Percentiles rank a stretch among this genome's conserved stretches.
Conservation (phyloP, 495 filamentous ascomycete species). For the Xylaria sp. region DNA sequence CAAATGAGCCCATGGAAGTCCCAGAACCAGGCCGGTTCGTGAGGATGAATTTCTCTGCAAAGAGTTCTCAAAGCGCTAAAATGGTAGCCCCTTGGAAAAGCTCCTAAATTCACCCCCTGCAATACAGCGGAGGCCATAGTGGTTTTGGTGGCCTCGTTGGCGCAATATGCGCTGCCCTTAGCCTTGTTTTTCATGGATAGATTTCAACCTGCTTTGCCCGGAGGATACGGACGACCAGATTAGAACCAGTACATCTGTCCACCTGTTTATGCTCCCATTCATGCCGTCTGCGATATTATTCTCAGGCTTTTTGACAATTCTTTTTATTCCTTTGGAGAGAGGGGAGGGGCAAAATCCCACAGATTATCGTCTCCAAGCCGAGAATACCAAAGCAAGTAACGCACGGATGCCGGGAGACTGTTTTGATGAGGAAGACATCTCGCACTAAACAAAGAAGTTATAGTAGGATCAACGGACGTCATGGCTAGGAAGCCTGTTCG, state of each 20-base stretch:
- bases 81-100: slow-evolving; percentile 1
- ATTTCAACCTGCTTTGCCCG: slow-evolving; percentile 18
- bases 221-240: slow-evolving; percentile 5
- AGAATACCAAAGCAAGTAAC: background rate
- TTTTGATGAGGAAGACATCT: background rate
- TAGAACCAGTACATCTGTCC: slow-evolving; percentile 22
- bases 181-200: slow-evolving; percentile 16
- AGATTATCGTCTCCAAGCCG: slow-evolving; percentile 8
- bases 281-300: background rate
- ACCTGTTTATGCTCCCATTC: background rate
- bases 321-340: slow-evolving; percentile 8
- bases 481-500: slow-evolving; percentile 14
- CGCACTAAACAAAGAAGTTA: slow-evolving; percentile 14
- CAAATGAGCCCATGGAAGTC: slow-evolving; percentile 29
- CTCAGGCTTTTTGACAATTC: slow-evolving; percentile 9
- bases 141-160: slow-evolving; percentile 5
- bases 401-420: slow-evolving; percentile 12
- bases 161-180: background rate
- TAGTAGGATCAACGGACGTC: slow-evolving; percentile 18
- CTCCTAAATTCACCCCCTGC: slow-evolving; percentile 8
- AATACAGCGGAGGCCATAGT: slow-evolving; percentile 5
- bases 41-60: slow-evolving; percentile 24
- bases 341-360: slow-evolving; percentile 1
- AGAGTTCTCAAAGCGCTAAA: background rate
- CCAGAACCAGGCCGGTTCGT: slow-evolving; percentile 43